A percentile compares a stretch with the other conserved stretches of the same genome.
phyloP scores from a whole-genome alignment of 2,329 filamentous ascomycete species.

The Aspergillus transmontanensis region DNA sequence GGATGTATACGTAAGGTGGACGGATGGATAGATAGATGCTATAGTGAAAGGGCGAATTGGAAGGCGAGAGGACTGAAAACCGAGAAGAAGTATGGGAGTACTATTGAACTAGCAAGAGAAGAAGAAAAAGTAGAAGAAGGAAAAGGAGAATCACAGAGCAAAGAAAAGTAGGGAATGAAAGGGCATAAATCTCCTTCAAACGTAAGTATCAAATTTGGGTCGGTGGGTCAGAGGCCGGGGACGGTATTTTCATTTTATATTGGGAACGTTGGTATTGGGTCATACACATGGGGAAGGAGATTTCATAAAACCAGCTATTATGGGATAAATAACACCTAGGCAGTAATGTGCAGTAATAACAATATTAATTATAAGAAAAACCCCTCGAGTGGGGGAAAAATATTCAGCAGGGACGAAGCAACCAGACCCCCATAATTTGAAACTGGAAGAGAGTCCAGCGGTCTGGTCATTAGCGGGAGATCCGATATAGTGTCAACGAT shows the following conservation, averaged over 20 bases:
- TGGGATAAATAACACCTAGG: background rate
- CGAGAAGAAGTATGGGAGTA: background rate
- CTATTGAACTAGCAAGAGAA: background rate
- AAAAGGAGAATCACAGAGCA: constrained; percentile 1
- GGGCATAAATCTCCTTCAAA: constrained; percentile 15
- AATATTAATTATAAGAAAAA: background rate
- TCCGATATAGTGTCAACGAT: constrained; percentile 19
- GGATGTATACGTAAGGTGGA: background rate
- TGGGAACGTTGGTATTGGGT: background rate
- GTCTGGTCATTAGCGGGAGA: constrained; percentile 32
- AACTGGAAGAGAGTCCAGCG: constrained; percentile 27
- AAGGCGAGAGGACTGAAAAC: background rate
- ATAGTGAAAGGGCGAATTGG: background rate
- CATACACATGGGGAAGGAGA: background rate
- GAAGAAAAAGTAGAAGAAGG: background rate
- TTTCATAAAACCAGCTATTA: background rate
- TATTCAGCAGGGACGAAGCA: constrained; percentile 9
- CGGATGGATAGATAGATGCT: background rate
- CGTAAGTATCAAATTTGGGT: constrained; percentile 27
- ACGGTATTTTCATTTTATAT: constrained; percentile 13
- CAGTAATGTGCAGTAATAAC: background rate
- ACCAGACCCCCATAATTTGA: background rate
- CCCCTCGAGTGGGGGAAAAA: constrained; percentile 4
- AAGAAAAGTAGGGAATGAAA: constrained; percentile 10
- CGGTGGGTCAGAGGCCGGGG: constrained; percentile 14